Conservation (phyloP, 257 asterid species). For the Solanum lignicaule region DNA sequence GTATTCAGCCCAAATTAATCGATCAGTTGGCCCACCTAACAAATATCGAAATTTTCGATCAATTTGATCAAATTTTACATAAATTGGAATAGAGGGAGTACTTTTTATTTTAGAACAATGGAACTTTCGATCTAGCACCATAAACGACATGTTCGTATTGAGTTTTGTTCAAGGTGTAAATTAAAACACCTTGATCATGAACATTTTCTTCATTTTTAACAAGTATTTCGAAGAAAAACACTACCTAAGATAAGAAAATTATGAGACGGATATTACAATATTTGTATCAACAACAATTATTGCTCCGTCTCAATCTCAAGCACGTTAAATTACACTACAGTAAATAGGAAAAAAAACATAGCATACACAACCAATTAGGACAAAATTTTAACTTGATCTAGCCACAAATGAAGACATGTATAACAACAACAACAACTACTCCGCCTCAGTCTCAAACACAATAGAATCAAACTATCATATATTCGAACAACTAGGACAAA, state of each 20-base stretch:
- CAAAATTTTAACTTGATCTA: not conserved
- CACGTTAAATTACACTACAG: fast-evolving
- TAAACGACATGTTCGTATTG: not conserved
- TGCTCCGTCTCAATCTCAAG: not conserved
- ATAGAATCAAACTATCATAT: not conserved
- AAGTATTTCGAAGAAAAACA: not conserved
- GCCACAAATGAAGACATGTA: not conserved
- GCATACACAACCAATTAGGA: not conserved
- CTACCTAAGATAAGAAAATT: too few relatives aligned
- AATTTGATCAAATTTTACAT: not conserved
- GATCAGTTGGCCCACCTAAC: not conserved
- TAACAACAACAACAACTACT: not conserved
- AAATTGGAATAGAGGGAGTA: too few relatives aligned
- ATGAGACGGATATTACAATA: not conserved
- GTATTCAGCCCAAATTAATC: fast-evolving
- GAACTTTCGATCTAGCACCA: not conserved
- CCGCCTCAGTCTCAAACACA: not conserved
- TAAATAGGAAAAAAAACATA: too few relatives aligned
- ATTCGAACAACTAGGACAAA: fast-evolving
- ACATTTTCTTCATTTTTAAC: not conserved
- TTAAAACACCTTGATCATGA: not conserved
- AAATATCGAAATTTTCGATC: fast-evolving
- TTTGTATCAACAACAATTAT: not conserved
- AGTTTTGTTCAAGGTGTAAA: not conserved
- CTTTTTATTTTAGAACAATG: not conserved